These are phyloP conservation scores for Scheffersomyces titani DNA, from an alignment of 1,139 yeast species.

Conservation along the genomic window DNA sequence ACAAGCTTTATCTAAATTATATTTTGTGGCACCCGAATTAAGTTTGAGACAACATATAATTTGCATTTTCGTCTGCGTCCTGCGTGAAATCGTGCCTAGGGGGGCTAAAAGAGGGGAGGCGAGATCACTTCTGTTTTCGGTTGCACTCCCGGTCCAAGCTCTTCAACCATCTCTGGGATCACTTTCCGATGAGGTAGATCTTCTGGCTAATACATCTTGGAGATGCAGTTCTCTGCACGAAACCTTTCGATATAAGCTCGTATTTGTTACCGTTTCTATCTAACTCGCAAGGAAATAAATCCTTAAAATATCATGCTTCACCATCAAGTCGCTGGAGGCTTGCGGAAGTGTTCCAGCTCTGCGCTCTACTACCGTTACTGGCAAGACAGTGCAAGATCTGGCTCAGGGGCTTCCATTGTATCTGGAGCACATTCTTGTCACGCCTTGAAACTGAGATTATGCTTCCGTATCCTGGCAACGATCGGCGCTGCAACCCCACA, in stretches of 20 bases:
- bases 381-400: no score
- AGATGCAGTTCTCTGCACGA: neutral
- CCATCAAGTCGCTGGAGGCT: neutral
- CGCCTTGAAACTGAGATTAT: no score
- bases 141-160: neutral
- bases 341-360: neutral
- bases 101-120: neutral
- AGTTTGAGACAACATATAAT: neutral
- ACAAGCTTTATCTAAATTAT: neutral
- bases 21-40: neutral
- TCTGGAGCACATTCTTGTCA: no score
- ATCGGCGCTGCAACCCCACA: neutral
- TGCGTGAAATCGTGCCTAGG: neutral
- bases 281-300: neutral
- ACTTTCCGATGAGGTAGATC: neutral
- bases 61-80: neutral
- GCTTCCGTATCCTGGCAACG: neutral
- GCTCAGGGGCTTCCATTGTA: no score
- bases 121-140: neutral
- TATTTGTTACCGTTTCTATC: neutral
- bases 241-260: neutral
- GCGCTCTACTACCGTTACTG: neutral
- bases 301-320: neutral
- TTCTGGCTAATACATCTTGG: neutral
- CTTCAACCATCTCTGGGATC: neutral